Evolutionary conservation across 1,139 yeast genomes (phyloP).

Genomic region (Hyphopichia burtonii): DNA sequence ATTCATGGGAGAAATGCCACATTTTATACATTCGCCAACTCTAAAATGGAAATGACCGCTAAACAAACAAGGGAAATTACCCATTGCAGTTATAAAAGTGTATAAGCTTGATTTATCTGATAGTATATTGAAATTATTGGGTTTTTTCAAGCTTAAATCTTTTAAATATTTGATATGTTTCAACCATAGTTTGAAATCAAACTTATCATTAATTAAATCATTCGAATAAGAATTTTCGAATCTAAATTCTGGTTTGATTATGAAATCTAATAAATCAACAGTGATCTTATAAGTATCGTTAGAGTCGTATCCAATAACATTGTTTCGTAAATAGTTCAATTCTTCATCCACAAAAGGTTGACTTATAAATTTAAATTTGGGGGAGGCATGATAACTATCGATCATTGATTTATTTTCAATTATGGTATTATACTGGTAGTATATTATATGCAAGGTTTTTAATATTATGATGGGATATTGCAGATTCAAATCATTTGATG

Average conservation of each 20-base stretch:
- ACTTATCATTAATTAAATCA: background rate
- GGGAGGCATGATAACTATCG: conserved; percentile 15
- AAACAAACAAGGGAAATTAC: conserved; percentile 43
- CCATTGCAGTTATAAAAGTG: conserved; percentile 38
- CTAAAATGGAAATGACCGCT: conserved; percentile 30
- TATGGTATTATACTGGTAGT: conserved; percentile 14
- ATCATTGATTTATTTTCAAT: conserved; percentile 9
- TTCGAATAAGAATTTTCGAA: background rate
- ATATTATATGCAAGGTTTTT: conserved; percentile 20
- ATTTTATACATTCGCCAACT: conserved; percentile 36
- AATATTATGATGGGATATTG: conserved; percentile 11
- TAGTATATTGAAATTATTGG: conserved; percentile 2
- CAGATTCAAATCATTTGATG: background rate
- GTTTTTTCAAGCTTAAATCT: background rate
- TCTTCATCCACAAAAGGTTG: conserved; percentile 19
- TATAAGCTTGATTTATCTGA: conserved; percentile 17
- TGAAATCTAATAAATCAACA: conserved; percentile 4
- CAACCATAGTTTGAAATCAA: conserved; percentile 24
- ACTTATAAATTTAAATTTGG: conserved; percentile 12
- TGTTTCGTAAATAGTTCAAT: conserved; percentile 12
- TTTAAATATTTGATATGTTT: conserved; percentile 11
- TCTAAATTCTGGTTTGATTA: conserved; percentile 3
- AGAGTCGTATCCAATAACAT: conserved; percentile 8
- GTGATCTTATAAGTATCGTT: conserved; percentile 1
- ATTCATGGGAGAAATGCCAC: conserved; percentile 30